Base-by-base conservation (phyloP, 768 basidiomycete genomes). In the Lentinula sp. region DNA sequence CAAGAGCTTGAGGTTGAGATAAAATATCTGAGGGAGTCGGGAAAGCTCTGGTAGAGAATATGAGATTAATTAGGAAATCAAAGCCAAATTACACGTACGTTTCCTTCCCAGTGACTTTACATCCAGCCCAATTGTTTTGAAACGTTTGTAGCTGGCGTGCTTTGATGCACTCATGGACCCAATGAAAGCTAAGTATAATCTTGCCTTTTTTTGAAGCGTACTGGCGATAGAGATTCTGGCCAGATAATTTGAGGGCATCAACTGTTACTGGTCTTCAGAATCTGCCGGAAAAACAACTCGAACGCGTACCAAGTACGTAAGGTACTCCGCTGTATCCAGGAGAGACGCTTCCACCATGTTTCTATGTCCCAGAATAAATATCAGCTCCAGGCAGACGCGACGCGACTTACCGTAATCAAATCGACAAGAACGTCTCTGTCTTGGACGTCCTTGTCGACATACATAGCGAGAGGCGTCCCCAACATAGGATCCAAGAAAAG, bases 401-500 rank as follows among this genome's bases (percentile, higher is more conserved):
- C 58, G 62, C 37, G 51, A 84, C 86, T 69, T 69, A 91, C 92
- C 48, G 78, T 76, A 67, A 93, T 81, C 60, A 89, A 74, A 50
- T 85, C 83, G 37, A 83, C 78, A 57, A 94, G 74, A 57, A 71
- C 65, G 16, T 88, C 84, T 67, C 83, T 84, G 74, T 91, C 85
- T 21, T 82, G 77, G 21, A 93, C 88, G 60, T 93, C 90, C 65
- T 90, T 88, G 67, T 91, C 89, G 67, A 94, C 79, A 74, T 88
- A 94, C 63, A 93, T 79, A 23, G 80, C 74, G 56, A 93, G 80
- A 2, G 90, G 85, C 1, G 78, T 84, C 66, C 92, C 92, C 71
- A 91, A 82, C 83, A 90, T 87, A 66, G 88, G 89, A 70, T 94
- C 91, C 54, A 91, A 76, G 69, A 94, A 94, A 59, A 93, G 79